A percentile compares a stretch with the other conserved stretches of the same genome.
Evolutionary conservation across 306 rosid genomes (phyloP).

Genomic region (Datisca glomerata): DNA sequence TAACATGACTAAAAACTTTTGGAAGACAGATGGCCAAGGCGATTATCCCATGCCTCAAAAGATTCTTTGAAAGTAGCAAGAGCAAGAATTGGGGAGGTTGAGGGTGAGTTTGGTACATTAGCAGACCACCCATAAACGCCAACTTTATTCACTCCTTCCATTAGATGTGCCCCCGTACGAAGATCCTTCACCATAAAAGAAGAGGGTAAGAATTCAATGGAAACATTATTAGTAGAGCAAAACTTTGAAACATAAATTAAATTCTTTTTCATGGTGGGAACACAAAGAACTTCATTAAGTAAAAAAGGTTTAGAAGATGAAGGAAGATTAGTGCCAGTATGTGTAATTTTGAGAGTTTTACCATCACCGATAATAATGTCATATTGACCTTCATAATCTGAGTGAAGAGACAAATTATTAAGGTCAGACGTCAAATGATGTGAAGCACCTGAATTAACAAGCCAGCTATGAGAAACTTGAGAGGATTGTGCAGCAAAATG

Average conservation of each 20-base stretch:
- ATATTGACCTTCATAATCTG: neutral
- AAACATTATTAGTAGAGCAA: neutral
- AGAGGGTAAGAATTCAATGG: constrained; percentile 1
- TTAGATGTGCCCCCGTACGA: neutral
- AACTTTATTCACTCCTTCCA: neutral
- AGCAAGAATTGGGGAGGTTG: neutral
- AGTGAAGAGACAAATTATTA: neutral
- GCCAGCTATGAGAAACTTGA: neutral
- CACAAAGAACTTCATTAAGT: neutral
- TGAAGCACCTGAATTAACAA: constrained; percentile 1
- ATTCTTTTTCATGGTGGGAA: neutral
- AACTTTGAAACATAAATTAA: neutral
- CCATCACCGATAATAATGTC: neutral
- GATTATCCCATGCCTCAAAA: too few species aligned
- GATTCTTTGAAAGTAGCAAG: neutral
- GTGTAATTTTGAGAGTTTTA: neutral
- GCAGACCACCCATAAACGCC: neutral
- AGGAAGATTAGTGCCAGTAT: neutral
- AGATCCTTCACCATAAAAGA: constrained; percentile 6
- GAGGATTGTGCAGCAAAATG: neutral
- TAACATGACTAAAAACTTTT: too few species aligned
- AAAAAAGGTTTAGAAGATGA: neutral
- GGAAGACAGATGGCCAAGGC: too few species aligned
- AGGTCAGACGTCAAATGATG: neutral
- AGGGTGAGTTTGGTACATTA: too few species aligned